Base-by-base conservation (phyloP, 257 asterid genomes). In the Echium plantagineum region DNA sequence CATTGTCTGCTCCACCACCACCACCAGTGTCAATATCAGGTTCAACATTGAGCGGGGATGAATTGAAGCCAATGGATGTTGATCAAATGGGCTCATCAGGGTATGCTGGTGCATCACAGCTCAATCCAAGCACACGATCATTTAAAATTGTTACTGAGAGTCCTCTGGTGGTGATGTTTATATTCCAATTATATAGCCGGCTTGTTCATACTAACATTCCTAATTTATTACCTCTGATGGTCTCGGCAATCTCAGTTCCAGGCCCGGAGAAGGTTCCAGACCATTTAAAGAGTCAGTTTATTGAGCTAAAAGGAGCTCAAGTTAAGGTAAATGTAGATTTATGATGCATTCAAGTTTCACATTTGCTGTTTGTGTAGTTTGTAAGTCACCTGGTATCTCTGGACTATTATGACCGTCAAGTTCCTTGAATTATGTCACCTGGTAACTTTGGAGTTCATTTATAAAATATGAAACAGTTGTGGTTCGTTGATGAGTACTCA, bases 191-290 rank as follows among this genome's bases (percentile, higher is more conserved):
- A 82, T 93, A 89, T 65, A 73, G 94, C 58, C 80, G 97, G 72
- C 96, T 93, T 70, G 97, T 93, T 73, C 99, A 93, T 94, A 83
- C 96, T 35, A 93, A 93, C 74, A 93, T 93, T 64, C 97, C 97
- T 21, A 94, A 83, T 60, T 76, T 93, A 62, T 71, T 93, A 80
- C 99, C 99, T 5, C 70, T 89, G 79, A 93, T 93, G 99, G 96
- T 93, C 68, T 69, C 81, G 16, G 99, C 99, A 38, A 93, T 93
- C 64, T 89, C 99, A 65, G 94, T 93, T 63, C 95, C 87, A 7
- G 99, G 99, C 51, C 99, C 99, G 4, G 97, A 86, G 73, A 83
- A 83, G 83, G 87, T 89, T 60, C 89, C 91, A 30, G 84, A 90
- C 32, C 94, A 84, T 76, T 66, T 93, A 74, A 93, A 83, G 83